Base-by-base conservation (phyloP, 306 rosid genomes). In the Cucumis hystrix region DNA sequence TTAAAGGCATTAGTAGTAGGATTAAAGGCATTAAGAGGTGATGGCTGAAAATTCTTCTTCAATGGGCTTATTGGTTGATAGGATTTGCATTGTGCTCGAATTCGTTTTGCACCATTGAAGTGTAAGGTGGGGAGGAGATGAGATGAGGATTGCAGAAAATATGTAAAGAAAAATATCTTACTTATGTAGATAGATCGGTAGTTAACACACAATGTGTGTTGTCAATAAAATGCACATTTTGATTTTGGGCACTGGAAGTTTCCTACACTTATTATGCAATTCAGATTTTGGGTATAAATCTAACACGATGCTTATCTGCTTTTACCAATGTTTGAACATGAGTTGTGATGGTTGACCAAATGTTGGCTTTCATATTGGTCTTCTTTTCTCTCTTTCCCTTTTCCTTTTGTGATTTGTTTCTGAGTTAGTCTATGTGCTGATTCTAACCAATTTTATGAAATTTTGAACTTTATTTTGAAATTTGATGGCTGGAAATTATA, bases 41-140 rank as follows among this genome's bases (percentile, higher is more conserved):
- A 23, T 23, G 25, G 25, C 25, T 23, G 25, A 1, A 23, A 23
- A 23, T 23, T 23, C 25, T 23, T 23, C 25, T 23, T 23, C 25
- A 23, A 23, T 23, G 25, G 25, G 25, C 25, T 23, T 23, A 23
- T 23, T 23, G 25, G 25, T 23, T 23, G 25, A 23, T 23, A 23
- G 25, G 25, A 57, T 86, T 10, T 82, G 88, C 82, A 78, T 89
- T 33, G 80, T 85, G 77, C 79, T 90, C 81, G 99, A 97, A 77
- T 89, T 89, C 83, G 70, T 78, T 70, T 81, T 85, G 41, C 95
- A 63, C 80, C 77, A n/a, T 65, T 92, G 89, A 95, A 79, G 63
- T 3, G 59, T 23, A 21, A 58, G 63, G 63, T 5, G 33, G 10
- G 33, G 30, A 58, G 62, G 62, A n/a, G 47, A 65, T 8, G 23